These are phyloP conservation scores for Puya raimondii DNA, from an alignment of 176 grass and related monocot genomes.

Conservation along the genomic window DNA sequence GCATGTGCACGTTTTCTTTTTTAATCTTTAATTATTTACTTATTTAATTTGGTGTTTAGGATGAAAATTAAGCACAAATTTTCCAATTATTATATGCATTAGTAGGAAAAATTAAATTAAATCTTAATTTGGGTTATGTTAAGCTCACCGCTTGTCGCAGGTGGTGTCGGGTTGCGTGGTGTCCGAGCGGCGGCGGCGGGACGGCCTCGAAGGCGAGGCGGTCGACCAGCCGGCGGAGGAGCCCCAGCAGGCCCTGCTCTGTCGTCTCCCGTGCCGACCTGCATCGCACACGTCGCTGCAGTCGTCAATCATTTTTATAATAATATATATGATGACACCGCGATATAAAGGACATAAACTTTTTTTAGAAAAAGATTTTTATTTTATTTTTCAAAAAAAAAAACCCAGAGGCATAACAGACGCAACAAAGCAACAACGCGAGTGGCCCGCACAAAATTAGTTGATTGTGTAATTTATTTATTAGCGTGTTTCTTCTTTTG, in stretches of 20 bases:
- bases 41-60: background rate
- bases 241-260: slow-evolving; percentile 25
- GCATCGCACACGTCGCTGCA: background rate
- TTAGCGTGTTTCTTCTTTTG: too few relatives aligned
- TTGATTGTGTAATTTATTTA: too few relatives aligned
- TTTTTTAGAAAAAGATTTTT: too few relatives aligned
- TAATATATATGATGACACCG: background rate
- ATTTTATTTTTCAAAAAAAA: too few relatives aligned
- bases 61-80: background rate
- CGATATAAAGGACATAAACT: too few relatives aligned
- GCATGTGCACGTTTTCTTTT: too few relatives aligned
- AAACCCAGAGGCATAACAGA: too few relatives aligned
- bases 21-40: too few relatives aligned
- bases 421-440: too few relatives aligned
- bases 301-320: background rate
- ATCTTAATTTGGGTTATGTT: background rate
- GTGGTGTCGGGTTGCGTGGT: slow-evolving; percentile 6
- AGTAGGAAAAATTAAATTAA: background rate
- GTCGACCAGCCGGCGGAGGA: slow-evolving; percentile 36
- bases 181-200: background rate
- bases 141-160: slow-evolving; percentile 42
- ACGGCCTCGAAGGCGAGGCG: slow-evolving; percentile 25
- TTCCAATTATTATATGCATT: background rate
- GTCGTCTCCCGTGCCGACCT: slow-evolving; percentile 23
- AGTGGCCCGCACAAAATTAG: too few relatives aligned